Evolutionary conservation across 2,329 filamentous ascomycete species (phyloP).

Genomic region (Diaporthe citriasiana): DNA sequence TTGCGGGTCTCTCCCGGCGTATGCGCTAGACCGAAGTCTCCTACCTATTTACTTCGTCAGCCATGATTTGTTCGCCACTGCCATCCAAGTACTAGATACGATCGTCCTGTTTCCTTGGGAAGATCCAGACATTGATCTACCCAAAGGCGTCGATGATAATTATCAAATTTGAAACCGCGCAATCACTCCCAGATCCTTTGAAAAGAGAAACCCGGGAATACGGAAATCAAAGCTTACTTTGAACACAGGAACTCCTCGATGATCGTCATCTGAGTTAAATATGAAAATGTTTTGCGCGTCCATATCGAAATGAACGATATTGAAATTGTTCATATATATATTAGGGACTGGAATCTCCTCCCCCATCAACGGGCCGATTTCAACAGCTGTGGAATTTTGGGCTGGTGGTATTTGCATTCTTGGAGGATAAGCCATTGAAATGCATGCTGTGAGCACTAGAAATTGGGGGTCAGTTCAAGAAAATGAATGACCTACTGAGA

Average conservation of each 20-base stretch:
- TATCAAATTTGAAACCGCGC: too few relatives aligned
- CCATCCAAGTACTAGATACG: neutral
- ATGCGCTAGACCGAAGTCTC: constrained; percentile 12
- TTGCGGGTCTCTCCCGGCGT: neutral
- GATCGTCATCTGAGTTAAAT: neutral
- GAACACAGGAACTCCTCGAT: neutral
- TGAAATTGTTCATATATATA: neutral
- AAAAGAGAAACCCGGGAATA: neutral
- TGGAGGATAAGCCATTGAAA: constrained; percentile 15
- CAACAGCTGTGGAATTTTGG: neutral
- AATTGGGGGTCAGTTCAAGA: neutral
- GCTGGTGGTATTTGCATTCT: neutral
- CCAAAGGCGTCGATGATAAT: neutral
- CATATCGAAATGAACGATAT: constrained; percentile 21
- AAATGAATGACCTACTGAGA: neutral
- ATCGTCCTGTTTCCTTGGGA: neutral
- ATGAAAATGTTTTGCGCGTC: constrained; percentile 2
- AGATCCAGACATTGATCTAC: neutral
- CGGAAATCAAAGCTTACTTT: neutral
- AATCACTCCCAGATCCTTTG: too few relatives aligned
- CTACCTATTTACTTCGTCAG: neutral
- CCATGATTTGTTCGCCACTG: too few relatives aligned
- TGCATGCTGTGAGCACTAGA: neutral
- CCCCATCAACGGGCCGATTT: neutral
- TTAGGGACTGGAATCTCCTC: neutral